Evolutionary conservation across 176 grass and related monocot species (phyloP), one percentile per base, ranked within the genome.

Genomic region (Phragmites australis): DNA sequence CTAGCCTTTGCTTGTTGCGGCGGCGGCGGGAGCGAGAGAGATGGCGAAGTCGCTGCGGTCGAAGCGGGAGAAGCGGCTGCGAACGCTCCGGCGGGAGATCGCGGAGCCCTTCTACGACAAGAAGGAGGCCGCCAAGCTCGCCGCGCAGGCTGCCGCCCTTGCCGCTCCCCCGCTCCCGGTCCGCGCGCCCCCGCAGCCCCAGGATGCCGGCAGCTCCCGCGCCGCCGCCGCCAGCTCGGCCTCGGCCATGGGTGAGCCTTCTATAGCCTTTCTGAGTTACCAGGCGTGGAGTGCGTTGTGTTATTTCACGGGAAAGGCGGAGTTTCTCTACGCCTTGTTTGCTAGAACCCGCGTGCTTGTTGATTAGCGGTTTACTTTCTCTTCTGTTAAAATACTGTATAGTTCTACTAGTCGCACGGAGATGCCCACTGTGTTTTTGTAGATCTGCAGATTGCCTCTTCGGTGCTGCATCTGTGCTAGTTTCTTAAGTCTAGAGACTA

Each of bases 11-110:
- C 18, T n/a, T 2, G 19, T 13, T 16, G 69, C 41, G 30, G 78
- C 86, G 81, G 83, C 81, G 81, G 56, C n/a, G n/a, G n/a, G n/a
- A n/a, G n/a, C n/a, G n/a, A 83, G 62, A 78, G 77, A 41, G 77
- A 99, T 99, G 96, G 96, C 96, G 40, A 99, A 99, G 85, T 99
- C 92, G 61, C 86, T 95, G 65, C 83, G 88, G 2, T 94, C 95
- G 23, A 98, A 98, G 88, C 85, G 57, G 70, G 87, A 98, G 95
- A 98, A 91, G 90, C 87, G 90, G 60, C 69, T 99, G 75, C 76
- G 96, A 48, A 95, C 90, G 47, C 82, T 95, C 12, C 76, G 96
- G 49, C 87, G 96, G 62, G 96, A 93, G 86, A 88, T 99, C 11
- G 81, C 65, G 16, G 67, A 95, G 84, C 96, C 96, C 43, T 99